Evolutionary conservation across 768 basidiomycete genomes (phyloP).

Genomic region (Boletus pseudo-olivaceus): DNA sequence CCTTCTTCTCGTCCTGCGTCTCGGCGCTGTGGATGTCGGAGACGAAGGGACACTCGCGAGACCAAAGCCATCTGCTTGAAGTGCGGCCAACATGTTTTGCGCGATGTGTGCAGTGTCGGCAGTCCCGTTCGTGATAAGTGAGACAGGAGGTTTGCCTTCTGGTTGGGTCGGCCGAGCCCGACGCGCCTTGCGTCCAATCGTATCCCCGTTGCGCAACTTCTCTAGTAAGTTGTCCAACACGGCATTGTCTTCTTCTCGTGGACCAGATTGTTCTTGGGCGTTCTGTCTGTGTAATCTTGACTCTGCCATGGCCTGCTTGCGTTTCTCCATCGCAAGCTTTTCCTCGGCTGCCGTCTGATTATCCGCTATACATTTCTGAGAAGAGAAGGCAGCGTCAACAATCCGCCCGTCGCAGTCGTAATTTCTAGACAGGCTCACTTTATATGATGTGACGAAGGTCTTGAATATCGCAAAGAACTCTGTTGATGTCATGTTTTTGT

Average conservation of each 20-base stretch:
- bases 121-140: constrained; percentile 26
- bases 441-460: constrained; percentile 93
- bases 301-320: constrained; percentile 66
- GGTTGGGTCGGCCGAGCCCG: constrained; percentile 41
- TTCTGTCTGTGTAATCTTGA: constrained; percentile 54
- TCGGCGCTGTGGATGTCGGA: constrained; percentile 37
- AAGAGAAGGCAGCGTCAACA: constrained; percentile 6
- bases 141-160: constrained; percentile 29
- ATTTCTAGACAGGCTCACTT: constrained; percentile 40
- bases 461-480: constrained; percentile 98
- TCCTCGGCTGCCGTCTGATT: constrained; percentile 77
- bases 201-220: constrained; percentile 68
- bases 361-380: constrained; percentile 82
- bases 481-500: constrained; percentile 76
- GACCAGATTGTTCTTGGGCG: constrained; percentile 37
- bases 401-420: background rate
- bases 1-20: constrained; percentile 28
- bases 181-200: constrained; percentile 53
- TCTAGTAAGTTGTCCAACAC: constrained; percentile 71
- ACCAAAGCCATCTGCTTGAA: constrained; percentile 68
- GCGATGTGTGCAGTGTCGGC: constrained; percentile 52
- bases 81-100: constrained; percentile 68
- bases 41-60: constrained; percentile 43
- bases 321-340: constrained; percentile 59
- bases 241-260: constrained; percentile 53